These are phyloP conservation scores for Naganishia friedmannii DNA, from an alignment of 768 basidiomycete genomes.

Conservation along the genomic window DNA sequence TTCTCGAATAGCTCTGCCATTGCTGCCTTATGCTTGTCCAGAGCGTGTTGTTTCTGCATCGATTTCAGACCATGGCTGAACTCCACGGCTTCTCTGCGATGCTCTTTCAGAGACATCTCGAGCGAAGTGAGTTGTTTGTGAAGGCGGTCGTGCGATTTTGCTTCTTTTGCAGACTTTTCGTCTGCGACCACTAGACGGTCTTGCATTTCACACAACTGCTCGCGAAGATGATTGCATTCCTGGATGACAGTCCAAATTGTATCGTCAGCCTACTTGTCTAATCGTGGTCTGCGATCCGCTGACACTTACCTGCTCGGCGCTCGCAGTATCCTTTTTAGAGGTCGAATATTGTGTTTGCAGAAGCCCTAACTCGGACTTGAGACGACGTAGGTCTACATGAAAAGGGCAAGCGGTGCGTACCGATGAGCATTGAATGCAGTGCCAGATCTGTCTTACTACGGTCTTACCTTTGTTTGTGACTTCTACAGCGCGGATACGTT, in stretches of 20 bases:
- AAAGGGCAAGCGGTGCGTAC: not conserved
- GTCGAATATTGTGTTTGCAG: not conserved
- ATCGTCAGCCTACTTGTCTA: not conserved
- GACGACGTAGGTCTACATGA: not conserved
- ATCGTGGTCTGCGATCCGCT: not conserved
- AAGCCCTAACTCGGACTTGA: constrained; percentile 1
- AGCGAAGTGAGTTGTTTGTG: constrained; percentile 15
- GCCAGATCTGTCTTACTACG: too few relatives aligned
- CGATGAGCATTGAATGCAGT: not conserved
- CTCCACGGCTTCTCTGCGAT: constrained; percentile 27
- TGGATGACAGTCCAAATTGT: not conserved
- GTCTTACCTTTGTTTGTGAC: constrained; percentile 1
- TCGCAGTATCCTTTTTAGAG: not conserved
- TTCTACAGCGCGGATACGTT: not conserved
- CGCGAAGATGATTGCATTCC: constrained; percentile 9
- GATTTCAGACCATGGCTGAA: constrained; percentile 23
- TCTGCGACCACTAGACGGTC: not conserved
- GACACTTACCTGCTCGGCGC: constrained; percentile 7
- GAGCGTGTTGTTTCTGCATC: constrained; percentile 14
- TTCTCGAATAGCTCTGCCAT: constrained; percentile 6
- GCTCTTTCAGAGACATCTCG: constrained; percentile 22
- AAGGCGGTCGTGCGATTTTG: constrained; percentile 12
- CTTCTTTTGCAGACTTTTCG: not conserved
- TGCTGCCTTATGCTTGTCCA: not conserved
- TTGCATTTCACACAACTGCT: constrained; percentile 2